Conservation (phyloP, 176 grass and related monocot species). For the Oryza rufipogon region DNA sequence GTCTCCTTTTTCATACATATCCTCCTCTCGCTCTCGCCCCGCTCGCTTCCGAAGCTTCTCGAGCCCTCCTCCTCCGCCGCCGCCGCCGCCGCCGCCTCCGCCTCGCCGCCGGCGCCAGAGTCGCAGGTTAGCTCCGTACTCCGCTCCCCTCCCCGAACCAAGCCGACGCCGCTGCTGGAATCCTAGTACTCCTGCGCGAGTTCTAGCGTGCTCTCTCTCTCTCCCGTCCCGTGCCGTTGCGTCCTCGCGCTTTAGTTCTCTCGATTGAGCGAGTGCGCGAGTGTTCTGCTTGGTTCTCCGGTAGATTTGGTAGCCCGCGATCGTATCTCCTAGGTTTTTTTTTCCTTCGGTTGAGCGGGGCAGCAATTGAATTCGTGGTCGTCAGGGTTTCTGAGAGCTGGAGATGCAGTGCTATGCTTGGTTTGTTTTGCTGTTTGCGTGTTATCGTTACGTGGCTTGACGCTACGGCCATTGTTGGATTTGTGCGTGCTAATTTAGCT, state of each 20-base stretch:
- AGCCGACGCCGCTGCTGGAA: background rate
- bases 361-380: background rate
- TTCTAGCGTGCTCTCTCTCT: background rate
- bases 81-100: slow-evolving; percentile 5
- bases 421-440: background rate
- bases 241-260: background rate
- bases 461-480: background rate
- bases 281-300: background rate
- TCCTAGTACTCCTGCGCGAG: background rate
- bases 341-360: background rate
- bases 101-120: slow-evolving; percentile 17
- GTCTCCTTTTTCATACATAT: background rate
- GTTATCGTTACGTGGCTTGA: background rate
- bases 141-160: background rate
- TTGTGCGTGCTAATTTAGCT: background rate
- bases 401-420: background rate
- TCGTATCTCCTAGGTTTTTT: background rate
- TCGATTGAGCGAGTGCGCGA: background rate
- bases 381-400: background rate
- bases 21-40: slow-evolving; percentile 13
- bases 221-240: background rate
- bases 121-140: slow-evolving; percentile 32
- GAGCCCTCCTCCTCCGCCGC: slow-evolving; percentile 12
- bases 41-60: slow-evolving; percentile 35
- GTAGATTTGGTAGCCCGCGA: background rate